Evolutionary conservation across 2,329 filamentous ascomycete genomes (phyloP).

Genomic region (Zymoseptoria pseudotritici): DNA sequence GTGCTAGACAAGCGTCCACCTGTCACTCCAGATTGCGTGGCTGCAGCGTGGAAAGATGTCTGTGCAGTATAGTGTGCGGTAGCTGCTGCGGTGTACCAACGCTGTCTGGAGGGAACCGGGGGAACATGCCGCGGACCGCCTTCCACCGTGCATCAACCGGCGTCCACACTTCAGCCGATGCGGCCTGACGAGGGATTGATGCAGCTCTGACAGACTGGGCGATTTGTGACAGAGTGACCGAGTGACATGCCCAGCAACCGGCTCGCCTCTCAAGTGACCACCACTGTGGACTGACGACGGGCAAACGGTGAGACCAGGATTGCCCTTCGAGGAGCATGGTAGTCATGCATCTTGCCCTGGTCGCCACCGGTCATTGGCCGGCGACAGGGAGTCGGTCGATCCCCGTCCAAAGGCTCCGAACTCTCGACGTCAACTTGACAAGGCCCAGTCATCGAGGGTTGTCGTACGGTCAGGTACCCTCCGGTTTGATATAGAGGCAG

Average conservation of each 20-base stretch:
- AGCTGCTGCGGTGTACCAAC: background rate
- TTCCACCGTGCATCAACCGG: background rate
- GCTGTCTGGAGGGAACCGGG: background rate
- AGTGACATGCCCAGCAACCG: background rate
- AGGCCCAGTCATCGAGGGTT: background rate
- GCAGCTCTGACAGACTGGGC: background rate
- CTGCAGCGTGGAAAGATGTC: background rate
- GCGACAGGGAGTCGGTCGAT: background rate
- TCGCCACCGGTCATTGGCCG: background rate
- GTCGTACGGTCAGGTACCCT: background rate
- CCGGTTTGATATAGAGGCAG: background rate
- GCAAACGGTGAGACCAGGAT: background rate
- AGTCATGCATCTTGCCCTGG: background rate
- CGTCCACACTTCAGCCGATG: background rate
- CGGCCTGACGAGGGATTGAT: background rate
- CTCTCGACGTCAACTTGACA: background rate
- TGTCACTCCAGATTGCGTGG: background rate
- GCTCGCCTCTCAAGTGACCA: background rate
- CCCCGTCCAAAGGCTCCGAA: background rate
- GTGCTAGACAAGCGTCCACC: background rate
- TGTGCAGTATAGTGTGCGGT: background rate
- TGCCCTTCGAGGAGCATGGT: background rate
- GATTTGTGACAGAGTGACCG: background rate
- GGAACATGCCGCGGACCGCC: background rate
- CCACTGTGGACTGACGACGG: background rate